These are phyloP conservation scores for Nitzschia sp. DNA, from an alignment of 108 stramenopile species.

Conservation along the genomic window DNA sequence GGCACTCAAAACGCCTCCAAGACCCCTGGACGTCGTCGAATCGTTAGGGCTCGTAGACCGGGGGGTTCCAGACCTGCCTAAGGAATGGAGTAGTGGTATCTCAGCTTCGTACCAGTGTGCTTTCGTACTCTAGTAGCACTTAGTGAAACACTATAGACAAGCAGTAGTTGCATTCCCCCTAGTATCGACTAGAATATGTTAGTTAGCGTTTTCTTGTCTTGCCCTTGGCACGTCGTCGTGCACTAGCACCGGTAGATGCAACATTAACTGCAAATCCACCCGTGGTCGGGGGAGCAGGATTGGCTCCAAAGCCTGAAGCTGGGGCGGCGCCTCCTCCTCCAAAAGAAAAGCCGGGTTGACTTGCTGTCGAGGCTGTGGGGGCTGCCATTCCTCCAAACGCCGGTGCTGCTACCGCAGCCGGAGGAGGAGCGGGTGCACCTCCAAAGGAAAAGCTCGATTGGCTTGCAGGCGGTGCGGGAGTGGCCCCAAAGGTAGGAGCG, in stretches of 20 bases:
- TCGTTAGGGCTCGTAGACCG: constrained; percentile 25
- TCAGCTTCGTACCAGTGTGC: no score
- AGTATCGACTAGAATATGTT: no score
- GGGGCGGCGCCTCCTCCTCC: neutral
- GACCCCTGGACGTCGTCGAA: constrained; percentile 21
- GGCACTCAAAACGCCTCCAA: neutral
- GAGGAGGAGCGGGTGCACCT: neutral
- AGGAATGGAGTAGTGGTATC: neutral
- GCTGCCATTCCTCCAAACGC: no score
- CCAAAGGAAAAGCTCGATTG: constrained; percentile 10
- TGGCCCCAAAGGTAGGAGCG: neutral
- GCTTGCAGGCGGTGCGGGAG: neutral
- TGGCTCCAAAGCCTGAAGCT: neutral
- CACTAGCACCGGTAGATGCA: constrained; percentile 8
- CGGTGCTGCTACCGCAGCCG: constrained; percentile 7
- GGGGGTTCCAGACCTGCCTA: constrained; percentile 2
- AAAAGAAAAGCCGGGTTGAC: constrained; percentile 6
- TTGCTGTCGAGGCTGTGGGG: neutral
- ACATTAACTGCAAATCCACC: constrained; percentile 10
- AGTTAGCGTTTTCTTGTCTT: no score
- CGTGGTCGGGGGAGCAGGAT: neutral
- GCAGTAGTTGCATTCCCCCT: no score
- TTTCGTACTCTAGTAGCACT: no score
- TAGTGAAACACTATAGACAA: no score
- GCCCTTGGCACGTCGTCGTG: constrained; percentile 15